Base-by-base conservation (phyloP, 768 basidiomycete species). In the Fomitopsis pulvina region DNA sequence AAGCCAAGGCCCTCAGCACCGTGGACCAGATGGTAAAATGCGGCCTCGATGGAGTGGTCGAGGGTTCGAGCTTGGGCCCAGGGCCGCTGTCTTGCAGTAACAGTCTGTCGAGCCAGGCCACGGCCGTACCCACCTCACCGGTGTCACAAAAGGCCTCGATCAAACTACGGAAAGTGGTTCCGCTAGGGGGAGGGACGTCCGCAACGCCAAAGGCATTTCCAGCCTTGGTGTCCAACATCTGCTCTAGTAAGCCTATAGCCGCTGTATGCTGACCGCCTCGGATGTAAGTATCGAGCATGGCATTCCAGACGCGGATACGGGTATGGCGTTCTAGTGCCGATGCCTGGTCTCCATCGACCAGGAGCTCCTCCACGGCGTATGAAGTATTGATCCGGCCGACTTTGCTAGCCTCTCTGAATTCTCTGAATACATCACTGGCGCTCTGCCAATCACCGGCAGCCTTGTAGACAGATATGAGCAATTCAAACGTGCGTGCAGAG, bases 201-300 rank as follows among this genome's bases (percentile, higher is more conserved):
- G 60, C 50, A 1, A 69, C 50, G 16, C 57, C 57, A 37, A 75
- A 74, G 1, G 57, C 37, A 7, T 56, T 52, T 2, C 68, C 63
- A 2, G 60, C 54, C 7, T 66, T 49, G 1, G 76, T 68, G 49
- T 77, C 72, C 64, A 92, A 68, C 86, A 92, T 91, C 53, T 74
- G 66, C 48, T 86, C 81, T 37, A 93, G 67, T 2, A 92, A 64
- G 21, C 64, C 78, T 9, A 92, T 59, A 8, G 82, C 91, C 40
- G 75, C 77, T 20, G 78, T 79, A 0, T 85, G 74, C 45, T 80
- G 66, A 1, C 81, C 81, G 32, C 71, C 75, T 32, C 70, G 73
- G 71, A 93, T 84, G 64, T 87, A 84, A 0, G 81, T 75, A 42
- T 80, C 73, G 29, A 93, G 80, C 83, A 91, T 89, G 57, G 76